Evolutionary conservation across 1,284 basidiomycete species (phyloP).

Genomic region (Irpex lacteus): DNA sequence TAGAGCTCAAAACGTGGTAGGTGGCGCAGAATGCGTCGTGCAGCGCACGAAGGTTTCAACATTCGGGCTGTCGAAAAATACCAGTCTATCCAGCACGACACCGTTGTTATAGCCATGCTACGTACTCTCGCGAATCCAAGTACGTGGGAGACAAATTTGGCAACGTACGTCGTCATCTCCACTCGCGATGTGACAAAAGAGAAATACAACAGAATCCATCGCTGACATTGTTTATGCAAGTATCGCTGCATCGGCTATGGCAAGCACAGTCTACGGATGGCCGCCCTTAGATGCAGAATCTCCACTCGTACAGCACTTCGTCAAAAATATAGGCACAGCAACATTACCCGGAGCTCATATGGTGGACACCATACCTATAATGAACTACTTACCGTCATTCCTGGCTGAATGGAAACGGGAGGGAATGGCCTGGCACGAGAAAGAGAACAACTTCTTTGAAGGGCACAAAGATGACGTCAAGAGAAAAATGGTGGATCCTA

Average conservation of each 20-base stretch:
- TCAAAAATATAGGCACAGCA: background rate
- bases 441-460: conserved; percentile 7
- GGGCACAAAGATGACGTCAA: background rate
- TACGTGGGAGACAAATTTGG: background rate
- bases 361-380: background rate
- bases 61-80: background rate
- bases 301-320: background rate
- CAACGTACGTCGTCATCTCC: background rate
- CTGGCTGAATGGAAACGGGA: conserved; percentile 11
- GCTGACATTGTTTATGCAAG: background rate
- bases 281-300: background rate
- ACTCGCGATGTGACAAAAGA: background rate
- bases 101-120: background rate
- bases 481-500: background rate
- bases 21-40: background rate
- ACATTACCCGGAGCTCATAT: background rate
- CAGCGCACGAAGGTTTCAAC: background rate
- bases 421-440: conserved; percentile 5
- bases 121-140: too few relatives aligned
- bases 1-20: background rate
- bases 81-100: background rate
- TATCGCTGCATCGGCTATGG: background rate
- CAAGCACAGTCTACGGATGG: background rate
- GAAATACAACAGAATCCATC: background rate
- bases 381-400: conserved; percentile 10